These are phyloP conservation scores for Lupinus albus DNA, from an alignment of 306 rosid species.

Conservation along the genomic window DNA sequence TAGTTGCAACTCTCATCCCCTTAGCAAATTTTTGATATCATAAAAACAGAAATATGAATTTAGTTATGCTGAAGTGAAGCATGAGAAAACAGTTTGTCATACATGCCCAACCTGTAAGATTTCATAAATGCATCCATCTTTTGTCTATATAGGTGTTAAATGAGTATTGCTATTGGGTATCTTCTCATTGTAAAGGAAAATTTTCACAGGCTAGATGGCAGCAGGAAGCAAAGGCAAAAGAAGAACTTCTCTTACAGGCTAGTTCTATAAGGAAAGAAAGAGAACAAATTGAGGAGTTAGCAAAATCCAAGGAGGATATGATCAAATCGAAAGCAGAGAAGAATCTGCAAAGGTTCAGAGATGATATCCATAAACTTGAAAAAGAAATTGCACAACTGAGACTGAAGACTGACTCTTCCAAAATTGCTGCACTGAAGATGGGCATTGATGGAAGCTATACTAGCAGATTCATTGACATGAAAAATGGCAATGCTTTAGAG, in stretches of 20 bases:
- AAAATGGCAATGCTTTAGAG: slow-evolving; percentile 43
- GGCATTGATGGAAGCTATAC: slow-evolving; percentile 73
- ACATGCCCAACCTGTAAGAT: slow-evolving; percentile 21
- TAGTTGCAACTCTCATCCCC: neutral
- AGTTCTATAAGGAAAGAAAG: slow-evolving; percentile 66
- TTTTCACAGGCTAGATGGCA: slow-evolving; percentile 75
- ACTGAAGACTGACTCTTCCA: slow-evolving; percentile 69
- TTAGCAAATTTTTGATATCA: neutral
- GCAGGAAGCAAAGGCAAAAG: slow-evolving; percentile 63
- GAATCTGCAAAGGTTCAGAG: slow-evolving; percentile 60
- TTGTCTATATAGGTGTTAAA: slow-evolving; percentile 41
- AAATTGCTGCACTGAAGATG: slow-evolving; percentile 77
- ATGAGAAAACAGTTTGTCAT: slow-evolving; percentile 22
- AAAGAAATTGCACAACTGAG: slow-evolving; percentile 74
- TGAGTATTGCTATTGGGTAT: slow-evolving; percentile 44
- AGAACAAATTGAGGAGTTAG: slow-evolving; percentile 66
- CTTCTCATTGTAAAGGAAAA: slow-evolving; percentile 55
- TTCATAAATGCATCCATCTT: slow-evolving; percentile 35
- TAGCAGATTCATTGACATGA: slow-evolving; percentile 45
- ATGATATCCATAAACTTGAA: slow-evolving; percentile 71
- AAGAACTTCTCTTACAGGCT: slow-evolving; percentile 56
- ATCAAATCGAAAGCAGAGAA: slow-evolving; percentile 68
- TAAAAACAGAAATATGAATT: neutral
- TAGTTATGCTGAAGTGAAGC: slow-evolving; percentile 25
- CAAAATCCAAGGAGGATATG: slow-evolving; percentile 62